Evolutionary conservation across 306 rosid species (phyloP), one percentile per base, ranked within the genome.

Genomic region (Ormosia emarginata): DNA sequence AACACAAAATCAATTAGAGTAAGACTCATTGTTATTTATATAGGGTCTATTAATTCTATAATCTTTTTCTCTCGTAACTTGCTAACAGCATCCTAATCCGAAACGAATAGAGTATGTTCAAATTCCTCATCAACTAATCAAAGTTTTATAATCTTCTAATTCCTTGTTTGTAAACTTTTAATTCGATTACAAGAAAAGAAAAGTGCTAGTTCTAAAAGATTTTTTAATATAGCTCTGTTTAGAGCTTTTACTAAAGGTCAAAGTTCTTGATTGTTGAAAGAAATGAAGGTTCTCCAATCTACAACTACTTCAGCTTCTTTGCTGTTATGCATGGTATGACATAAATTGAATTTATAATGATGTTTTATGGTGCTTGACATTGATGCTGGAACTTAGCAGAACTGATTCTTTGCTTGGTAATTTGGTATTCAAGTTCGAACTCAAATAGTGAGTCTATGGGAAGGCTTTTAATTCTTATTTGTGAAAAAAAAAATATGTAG

Each of bases 241-340:
- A 40, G 37, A 63, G 62, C 52, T 78, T 78, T 71, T 62, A 49
- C 57, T 18, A 11, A 71, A 64, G 52, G 69, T 62, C 8, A 39
- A n/a, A 32, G 76, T 68, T 39, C 65, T 43, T 62, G 79, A 34
- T 64, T 71, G 79, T 63, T 69, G 82, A 76, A 46, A 68, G 47
- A 82, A 82, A 76, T 76, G 32, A 82, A 76, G 63, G 79, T 66
- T 77, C 79, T 77, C 36, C 14, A 37, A 36, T 58, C 80, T 33
- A 73, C 81, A 49, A 11, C 72, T 49, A 47, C 72, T 49, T 59
- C 70, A 29, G 59, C 46, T 14, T 47, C 50, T 63, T 49, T 32
- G 59, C 80, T 62, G 70, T 75, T 70, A 30, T 30, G 15, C 18
- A 32, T 43, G 80, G 59, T 29, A 7, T 40, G 34, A 15, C 44